phyloP scores from a whole-genome alignment of 371 early-diverging fungal genomes.

The Apophysomyces ossiformis region DNA sequence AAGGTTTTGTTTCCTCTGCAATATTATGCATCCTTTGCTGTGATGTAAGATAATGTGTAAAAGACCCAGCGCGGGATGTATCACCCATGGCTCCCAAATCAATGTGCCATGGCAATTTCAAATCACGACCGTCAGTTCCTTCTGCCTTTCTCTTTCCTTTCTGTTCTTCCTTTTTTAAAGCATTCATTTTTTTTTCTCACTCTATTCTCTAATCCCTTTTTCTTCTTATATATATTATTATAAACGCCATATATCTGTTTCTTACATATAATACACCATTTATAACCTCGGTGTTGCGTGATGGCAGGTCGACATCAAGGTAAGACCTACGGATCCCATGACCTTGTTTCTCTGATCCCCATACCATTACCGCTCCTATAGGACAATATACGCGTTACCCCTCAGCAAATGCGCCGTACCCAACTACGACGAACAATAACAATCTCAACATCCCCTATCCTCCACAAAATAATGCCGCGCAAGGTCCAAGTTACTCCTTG shows the following conservation, averaged over 20 bases:
- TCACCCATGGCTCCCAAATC: no score
- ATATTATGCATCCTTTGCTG: neutral
- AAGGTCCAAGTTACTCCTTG: slow-evolving; percentile 28
- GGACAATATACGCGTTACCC: slow-evolving; percentile 54
- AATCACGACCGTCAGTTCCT: slow-evolving; percentile 9
- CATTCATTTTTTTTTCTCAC: neutral
- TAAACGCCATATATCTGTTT: no score
- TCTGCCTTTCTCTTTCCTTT: neutral
- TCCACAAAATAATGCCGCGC: slow-evolving; percentile 25
- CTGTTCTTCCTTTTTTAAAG: slow-evolving; percentile 9
- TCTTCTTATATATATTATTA: neutral
- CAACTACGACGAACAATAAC: slow-evolving; percentile 24
- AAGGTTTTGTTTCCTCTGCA: slow-evolving; percentile 1
- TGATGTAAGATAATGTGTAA: no score
- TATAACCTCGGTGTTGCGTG: slow-evolving; percentile 1
- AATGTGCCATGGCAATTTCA: neutral
- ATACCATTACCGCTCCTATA: slow-evolving; percentile 12
- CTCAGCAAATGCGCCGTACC: slow-evolving; percentile 32
- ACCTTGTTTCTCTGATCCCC: neutral
- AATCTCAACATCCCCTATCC: slow-evolving; percentile 47
- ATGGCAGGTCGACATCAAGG: slow-evolving; percentile 37
- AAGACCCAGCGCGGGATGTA: no score
- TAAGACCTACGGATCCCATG: slow-evolving; percentile 2
- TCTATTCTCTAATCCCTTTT: neutral
- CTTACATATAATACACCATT: neutral